A percentile compares a stretch with the other conserved stretches of the same genome.
These are phyloP conservation scores for Xerocomus spinulosus DNA, from an alignment of 768 basidiomycete species.

Conservation along the genomic window DNA sequence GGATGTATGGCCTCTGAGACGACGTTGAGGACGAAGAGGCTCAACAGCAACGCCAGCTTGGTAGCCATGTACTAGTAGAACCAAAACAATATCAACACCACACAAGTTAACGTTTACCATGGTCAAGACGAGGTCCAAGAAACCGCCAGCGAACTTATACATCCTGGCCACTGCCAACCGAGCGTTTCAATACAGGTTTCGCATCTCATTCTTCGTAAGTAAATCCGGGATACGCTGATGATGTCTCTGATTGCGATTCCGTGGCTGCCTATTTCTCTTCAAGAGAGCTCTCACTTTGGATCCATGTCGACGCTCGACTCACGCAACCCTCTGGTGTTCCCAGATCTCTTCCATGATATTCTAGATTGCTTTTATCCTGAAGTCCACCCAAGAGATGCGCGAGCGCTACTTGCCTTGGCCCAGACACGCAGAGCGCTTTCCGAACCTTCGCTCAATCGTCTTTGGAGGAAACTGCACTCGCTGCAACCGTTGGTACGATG, in stretches of 20 bases:
- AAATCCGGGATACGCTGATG: too few relatives aligned
- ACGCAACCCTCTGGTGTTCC: not conserved
- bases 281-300: too few relatives aligned
- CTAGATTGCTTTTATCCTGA: slow-evolving; percentile 1
- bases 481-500: slow-evolving; percentile 14
- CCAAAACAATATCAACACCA: too few relatives aligned
- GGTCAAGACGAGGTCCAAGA: too few relatives aligned
- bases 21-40: slow-evolving; percentile 9
- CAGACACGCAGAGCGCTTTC: slow-evolving; percentile 8
- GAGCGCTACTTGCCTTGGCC: slow-evolving; percentile 3
- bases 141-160: too few relatives aligned
- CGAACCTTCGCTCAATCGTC: slow-evolving; percentile 7
- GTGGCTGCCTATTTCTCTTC: too few relatives aligned
- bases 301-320: not conserved
- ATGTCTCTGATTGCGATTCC: too few relatives aligned
- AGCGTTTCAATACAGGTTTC: too few relatives aligned
- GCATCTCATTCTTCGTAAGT: too few relatives aligned
- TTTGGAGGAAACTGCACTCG: slow-evolving; percentile 7
- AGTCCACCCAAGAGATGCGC: not conserved
- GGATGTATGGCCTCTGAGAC: not conserved
- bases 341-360: slow-evolving; percentile 10
- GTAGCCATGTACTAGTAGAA: too few relatives aligned
- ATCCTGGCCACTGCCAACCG: too few relatives aligned
- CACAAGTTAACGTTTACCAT: too few relatives aligned
- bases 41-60: not conserved